Evolutionary conservation across 2,329 filamentous ascomycete species (phyloP), one percentile per base, ranked within the genome.

Genomic region (Dactylonectria estremocensis): DNA sequence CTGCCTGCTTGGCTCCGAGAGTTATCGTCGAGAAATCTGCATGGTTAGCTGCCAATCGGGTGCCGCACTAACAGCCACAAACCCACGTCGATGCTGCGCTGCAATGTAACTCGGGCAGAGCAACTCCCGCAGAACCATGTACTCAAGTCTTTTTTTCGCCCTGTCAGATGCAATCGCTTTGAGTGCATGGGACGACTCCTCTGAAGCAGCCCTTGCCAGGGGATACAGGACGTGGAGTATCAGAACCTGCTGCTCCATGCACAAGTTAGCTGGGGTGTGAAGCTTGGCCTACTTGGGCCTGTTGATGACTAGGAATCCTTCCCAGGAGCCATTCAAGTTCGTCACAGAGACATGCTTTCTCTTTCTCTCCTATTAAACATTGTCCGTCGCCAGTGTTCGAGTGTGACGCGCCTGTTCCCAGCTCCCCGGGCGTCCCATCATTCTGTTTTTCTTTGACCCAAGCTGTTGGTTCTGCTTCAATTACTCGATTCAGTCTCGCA

Each of bases 401-500:
- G 13, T 14, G 14, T 14, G 1, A 14, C 4, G 16, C 40, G 40
- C 40, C 40, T 43, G 40, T 43, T 43, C 37, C 37, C 37, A 40
- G 16, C 31, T 11, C 31, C 31, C 31, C 31, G 6, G 31, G 31
- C 31, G 31, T 35, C 31, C 31, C 6, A 35, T 35, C 31, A 40
- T 40, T 40, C 13, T 43, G 7, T 22, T 13, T 16, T 37, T 9
- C 16, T 46, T 43, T 10, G 6, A 45, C 37, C 28, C 35, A 35
- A 20, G 35, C 53, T 66, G 20, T 63, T 66, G 55, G 62, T 63
- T 18, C 60, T 45, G 40, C 31, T 31, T 5, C 49, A n/a, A 13
- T 46, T 54, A n/a, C 16, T 43, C 16, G 5, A 7, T 28, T 22
- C 33, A 3, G 24, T 28, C 24, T 28, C 24, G 24, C 24, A 28